Base-by-base conservation (phyloP, 495 filamentous ascomycete genomes). In the Tuber calosporum region DNA sequence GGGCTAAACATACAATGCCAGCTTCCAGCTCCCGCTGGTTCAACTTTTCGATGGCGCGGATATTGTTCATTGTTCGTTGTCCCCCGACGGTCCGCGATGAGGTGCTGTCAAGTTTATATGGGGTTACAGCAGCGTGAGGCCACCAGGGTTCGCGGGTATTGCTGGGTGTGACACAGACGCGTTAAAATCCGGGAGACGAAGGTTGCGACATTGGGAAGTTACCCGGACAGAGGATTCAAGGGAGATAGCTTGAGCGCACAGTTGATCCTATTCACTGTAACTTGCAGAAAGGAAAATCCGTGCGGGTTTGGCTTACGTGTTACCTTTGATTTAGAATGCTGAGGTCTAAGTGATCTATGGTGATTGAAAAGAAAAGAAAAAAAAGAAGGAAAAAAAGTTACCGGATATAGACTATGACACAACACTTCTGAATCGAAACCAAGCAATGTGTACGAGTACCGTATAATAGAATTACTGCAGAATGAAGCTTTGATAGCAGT, bases 21-120 rank as follows among this genome's bases (percentile, higher is more conserved):
- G 92, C 89, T 83, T 97, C 93, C 71, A 98, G 90, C 84, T 99
- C 95, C 74, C 90, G 89, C 86, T 96, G 93, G 85, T 98, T 99
- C 74, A 99, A 90, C 80, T 89, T 88, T 83, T 96, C 91, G 76
- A 97, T 92, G 76, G 92, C 89, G 78, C 93, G 92, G 78, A 99
- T 94, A 77, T 89, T 89, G 83, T 98, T 97, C 95, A 99, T 99
- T 43, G 69, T 72, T 74, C 69, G 13, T 30, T 69, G 22, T 15
- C 42, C 39, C 69, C 43, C 71, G 39, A 66, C 83, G 72, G 68
- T 38, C 69, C 72, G 73, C 68, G 76, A 66, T 73, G 73, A 40
- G 69, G 48, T 42, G 53, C 39, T 19, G 40, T 43, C 39, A 36
- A 26, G 13, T 17, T 2, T 2, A 20, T 67, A n/a, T 19, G 22